Conservation (phyloP, 305 asterid genomes). For the Fraxinus platypoda region DNA sequence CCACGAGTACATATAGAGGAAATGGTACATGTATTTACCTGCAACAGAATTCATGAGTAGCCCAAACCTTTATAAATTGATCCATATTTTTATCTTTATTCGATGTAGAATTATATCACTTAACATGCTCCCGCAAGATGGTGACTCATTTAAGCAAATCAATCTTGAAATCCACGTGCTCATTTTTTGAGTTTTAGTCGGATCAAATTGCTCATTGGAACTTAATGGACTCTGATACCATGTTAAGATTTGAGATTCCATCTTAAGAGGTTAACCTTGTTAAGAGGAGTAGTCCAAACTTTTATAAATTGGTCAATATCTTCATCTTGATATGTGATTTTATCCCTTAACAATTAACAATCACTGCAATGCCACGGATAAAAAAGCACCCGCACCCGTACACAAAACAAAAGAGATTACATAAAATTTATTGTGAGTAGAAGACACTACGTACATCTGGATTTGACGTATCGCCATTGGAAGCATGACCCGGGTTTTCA, state of each 20-base stretch:
- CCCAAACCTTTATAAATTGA: background rate
- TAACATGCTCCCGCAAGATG: no score
- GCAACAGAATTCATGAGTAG: slow-evolving; percentile 24
- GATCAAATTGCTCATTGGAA: no score
- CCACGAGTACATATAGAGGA: slow-evolving; percentile 83
- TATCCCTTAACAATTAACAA: background rate
- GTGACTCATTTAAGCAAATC: no score
- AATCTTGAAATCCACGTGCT: no score
- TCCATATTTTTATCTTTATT: no score
- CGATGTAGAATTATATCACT: background rate
- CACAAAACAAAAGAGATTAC: background rate
- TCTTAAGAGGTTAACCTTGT: no score
- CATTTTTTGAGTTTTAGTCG: no score
- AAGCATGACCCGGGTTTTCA: slow-evolving; percentile 46
- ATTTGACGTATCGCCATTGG: slow-evolving; percentile 36
- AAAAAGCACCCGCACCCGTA: background rate
- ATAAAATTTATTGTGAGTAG: background rate
- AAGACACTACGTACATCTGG: slow-evolving; percentile 48
- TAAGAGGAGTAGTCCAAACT: no score
- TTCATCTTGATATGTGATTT: no score
- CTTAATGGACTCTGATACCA: no score
- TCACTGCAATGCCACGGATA: background rate
- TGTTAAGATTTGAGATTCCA: no score
- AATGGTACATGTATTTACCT: slow-evolving; percentile 64
- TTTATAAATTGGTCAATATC: no score